phyloP scores from a whole-genome alignment of 805 yeast species.

The Crinitomyces ghanaensis region DNA sequence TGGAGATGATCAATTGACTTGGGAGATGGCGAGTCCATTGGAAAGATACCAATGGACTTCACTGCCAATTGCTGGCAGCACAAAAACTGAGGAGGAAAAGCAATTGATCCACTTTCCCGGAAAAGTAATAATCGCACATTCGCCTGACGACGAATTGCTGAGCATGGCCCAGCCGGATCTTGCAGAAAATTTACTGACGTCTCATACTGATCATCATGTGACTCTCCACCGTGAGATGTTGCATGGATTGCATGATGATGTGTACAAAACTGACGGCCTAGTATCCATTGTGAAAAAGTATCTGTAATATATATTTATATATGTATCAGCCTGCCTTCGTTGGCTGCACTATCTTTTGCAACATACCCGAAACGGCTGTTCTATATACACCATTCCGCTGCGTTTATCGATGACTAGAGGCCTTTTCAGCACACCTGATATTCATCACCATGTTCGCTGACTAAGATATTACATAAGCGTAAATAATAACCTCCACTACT shows the following conservation, averaged over 20 bases:
- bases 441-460: too few relatives aligned
- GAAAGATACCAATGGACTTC: conserved; percentile 8
- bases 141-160: conserved; percentile 56
- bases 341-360: too few relatives aligned
- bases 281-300: conserved; percentile 19
- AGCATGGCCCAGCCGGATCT: conserved; percentile 36
- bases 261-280: conserved; percentile 35
- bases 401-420: too few relatives aligned
- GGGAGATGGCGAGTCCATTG: conserved; percentile 18
- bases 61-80: conserved; percentile 1
- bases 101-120: conserved; percentile 1
- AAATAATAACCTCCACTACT: too few relatives aligned
- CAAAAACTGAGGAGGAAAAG: background rate
- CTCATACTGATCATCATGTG: conserved; percentile 19
- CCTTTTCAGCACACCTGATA: too few relatives aligned
- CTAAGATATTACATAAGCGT: too few relatives aligned
- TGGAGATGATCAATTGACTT: conserved; percentile 20
- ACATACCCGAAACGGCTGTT: too few relatives aligned
- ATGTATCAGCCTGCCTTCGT: too few relatives aligned
- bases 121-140: conserved; percentile 40
- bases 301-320: too few relatives aligned
- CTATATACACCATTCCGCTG: too few relatives aligned
- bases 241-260: conserved; percentile 55
- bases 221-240: conserved; percentile 15
- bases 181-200: conserved; percentile 3